Base-by-base conservation (phyloP, 2,329 filamentous ascomycete genomes). In the Beauveria scarabaeidicola region DNA sequence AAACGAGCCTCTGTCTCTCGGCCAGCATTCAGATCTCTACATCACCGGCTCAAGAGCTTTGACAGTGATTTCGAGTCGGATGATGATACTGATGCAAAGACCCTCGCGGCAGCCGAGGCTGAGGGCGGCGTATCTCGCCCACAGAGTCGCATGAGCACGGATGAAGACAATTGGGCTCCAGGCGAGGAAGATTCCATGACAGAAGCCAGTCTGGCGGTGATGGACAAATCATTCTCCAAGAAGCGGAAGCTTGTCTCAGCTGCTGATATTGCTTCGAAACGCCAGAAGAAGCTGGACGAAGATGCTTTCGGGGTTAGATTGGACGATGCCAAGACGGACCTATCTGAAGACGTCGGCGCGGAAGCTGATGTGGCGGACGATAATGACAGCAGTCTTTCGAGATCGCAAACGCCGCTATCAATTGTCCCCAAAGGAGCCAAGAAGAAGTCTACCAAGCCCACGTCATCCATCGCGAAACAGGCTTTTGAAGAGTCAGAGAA, bases 41-140 rank as follows among this genome's bases (percentile, higher is more conserved):
- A 96, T 70, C 88, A 96, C 73, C 73, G 74, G 80, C 90, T 74
- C 73, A 82, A 41, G 79, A 83, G 70, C 85, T 74, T 65, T 73
- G 83, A 72, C 75, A 82, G 69, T 87, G 82, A 77, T 82, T 89
- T 88, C n/a, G 90, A 97, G 70, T 95, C 91, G 0, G 92, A 96
- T 64, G 92, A 95, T 65, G 91, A 97, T 59, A 77, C 73, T 1
- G 82, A 84, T 63, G 82, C 82, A 51, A 74, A 76, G 43, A 75
- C 75, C 38, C 61, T 72, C 32, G 84, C 88, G 13, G 84, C 82
- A 13, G 81, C 87, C 50, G 91, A 92, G 69, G 95, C 90, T 0
- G 92, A 96, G 69, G 92, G 94, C 64, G 85, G 86, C 38, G 92
- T 94, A 62, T 96, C 90, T 63, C 84, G 88, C 46, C 88, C 88